Percentiles rank a stretch among this genome's conserved stretches.
Evolutionary conservation across 2,329 filamentous ascomycete genomes (phyloP).

Genomic region (Ramularia endophylla): DNA sequence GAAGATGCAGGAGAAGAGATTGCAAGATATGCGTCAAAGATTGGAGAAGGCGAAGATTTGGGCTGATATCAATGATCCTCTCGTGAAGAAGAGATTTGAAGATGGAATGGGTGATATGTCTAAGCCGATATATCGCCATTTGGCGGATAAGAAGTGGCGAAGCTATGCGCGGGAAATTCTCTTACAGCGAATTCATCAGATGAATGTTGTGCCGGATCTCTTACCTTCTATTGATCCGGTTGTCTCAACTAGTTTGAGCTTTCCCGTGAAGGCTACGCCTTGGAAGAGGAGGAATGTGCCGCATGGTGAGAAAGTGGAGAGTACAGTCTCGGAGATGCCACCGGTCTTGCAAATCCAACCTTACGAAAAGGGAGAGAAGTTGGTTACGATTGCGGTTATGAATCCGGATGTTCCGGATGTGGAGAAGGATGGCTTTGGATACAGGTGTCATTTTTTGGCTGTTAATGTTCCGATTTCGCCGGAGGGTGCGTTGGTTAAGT

Average conservation of each 20-base stretch:
- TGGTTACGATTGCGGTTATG: constrained; percentile 78
- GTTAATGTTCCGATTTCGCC: constrained; percentile 63
- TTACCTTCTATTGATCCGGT: constrained; percentile 72
- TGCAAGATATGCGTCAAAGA: constrained; percentile 65
- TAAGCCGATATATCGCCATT: constrained; percentile 90
- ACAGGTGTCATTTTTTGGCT: constrained; percentile 83
- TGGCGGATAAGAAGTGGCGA: constrained; percentile 84
- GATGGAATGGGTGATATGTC: constrained; percentile 89
- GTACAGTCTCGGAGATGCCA: constrained; percentile 63
- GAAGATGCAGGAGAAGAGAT: constrained; percentile 53
- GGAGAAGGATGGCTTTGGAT: constrained; percentile 67
- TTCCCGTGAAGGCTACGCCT: constrained; percentile 43
- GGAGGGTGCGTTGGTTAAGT: constrained; percentile 55
- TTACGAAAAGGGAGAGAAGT: constrained; percentile 73
- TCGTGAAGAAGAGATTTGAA: constrained; percentile 90
- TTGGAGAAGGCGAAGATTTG: constrained; percentile 78
- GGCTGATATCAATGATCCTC: constrained; percentile 90
- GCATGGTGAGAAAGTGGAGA: constrained; percentile 74
- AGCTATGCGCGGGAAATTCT: constrained; percentile 73
- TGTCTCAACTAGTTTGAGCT: constrained; percentile 76
- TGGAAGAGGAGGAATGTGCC: constrained; percentile 49
- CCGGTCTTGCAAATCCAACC: constrained; percentile 77
- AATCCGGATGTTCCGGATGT: constrained; percentile 85
- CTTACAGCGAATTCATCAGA: constrained; percentile 77
- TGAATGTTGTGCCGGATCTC: constrained; percentile 83